Base-by-base conservation (phyloP, 495 filamentous ascomycete species). In the Trichocladium uniseriatum region DNA sequence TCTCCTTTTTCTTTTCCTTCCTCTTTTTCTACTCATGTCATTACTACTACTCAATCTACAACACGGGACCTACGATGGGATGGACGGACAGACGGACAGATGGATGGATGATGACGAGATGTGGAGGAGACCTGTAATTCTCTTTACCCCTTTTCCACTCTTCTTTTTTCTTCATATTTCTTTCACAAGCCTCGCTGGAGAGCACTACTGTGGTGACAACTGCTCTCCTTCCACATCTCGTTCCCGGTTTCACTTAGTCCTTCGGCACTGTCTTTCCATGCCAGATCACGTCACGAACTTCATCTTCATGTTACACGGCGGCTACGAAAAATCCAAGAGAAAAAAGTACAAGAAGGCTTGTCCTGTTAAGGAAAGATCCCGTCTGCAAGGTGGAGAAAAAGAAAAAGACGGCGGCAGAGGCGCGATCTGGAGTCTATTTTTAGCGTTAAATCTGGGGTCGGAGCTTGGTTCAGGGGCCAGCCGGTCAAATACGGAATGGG, bases 1-100 rank as follows among this genome's bases (percentile, higher is more conserved):
- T 38, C 18, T 37, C 50, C 3, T 18, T 45, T 38, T 55, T 28
- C 16, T 38, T 51, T 34, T 50, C 18, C 24, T 28, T 34, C 37
- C 21, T 31, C 19, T 39, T 37, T 8, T 51, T 48, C 24, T 29
- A 10, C 18, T 43, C 47, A 22, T 46, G 24, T 41, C 15, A 21
- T 47, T 46, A 20, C 27, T 29, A 29, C 10, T 29, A 29, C 27
- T n/a, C n/a, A n/a, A n/a, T n/a, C n/a, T n/a, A n/a, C n/a, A n/a
- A n/a, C n/a, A n/a, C n/a, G n/a, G n/a, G n/a, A 24, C 11, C 24
- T 27, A 11, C 10, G n/a, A 43, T 31, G n/a, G 41, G 4, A 44
- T 15, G 3, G 27, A 45, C 29, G 43, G 28, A 44, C 6, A 32
- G 9, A 16, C 21, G 31, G 31, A 43, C 20, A 20, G 40, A 43